A percentile compares a stretch with the other conserved stretches of the same genome.
These are phyloP conservation scores for Hordeum marinum DNA, from an alignment of 176 grass and related monocot species.

Conservation along the genomic window DNA sequence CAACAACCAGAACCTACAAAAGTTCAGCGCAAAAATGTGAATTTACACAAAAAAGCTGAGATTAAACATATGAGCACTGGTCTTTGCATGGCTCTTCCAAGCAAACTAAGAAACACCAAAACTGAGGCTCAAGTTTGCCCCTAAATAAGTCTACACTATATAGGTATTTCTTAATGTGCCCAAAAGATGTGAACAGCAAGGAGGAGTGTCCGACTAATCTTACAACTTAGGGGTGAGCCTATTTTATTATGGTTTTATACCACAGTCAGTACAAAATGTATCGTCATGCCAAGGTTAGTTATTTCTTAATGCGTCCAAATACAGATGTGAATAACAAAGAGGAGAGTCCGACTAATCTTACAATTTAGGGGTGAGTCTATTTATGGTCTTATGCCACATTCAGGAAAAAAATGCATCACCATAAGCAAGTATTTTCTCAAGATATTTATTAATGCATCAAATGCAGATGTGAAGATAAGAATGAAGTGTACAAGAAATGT, in stretches of 20 bases:
- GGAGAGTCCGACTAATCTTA: neutral
- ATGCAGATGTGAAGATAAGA: neutral
- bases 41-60: neutral
- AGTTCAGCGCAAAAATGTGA: neutral
- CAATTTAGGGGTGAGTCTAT: neutral
- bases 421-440: neutral
- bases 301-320: neutral
- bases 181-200: too few species aligned
- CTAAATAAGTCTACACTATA: neutral
- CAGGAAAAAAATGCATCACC: neutral
- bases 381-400: neutral
- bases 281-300: too few species aligned
- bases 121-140: neutral
- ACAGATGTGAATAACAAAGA: neutral
- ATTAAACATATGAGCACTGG: neutral
- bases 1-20: constrained; percentile 89
- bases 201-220: too few species aligned
- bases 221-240: too few species aligned
- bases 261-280: too few species aligned
- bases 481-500: neutral
- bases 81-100: neutral
- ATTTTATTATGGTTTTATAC: too few species aligned
- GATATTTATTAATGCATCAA: neutral
- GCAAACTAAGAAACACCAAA: constrained; percentile 5
- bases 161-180: neutral